phyloP scores from a whole-genome alignment of 2,329 filamentous ascomycete species.

The Botrytis medusae region DNA sequence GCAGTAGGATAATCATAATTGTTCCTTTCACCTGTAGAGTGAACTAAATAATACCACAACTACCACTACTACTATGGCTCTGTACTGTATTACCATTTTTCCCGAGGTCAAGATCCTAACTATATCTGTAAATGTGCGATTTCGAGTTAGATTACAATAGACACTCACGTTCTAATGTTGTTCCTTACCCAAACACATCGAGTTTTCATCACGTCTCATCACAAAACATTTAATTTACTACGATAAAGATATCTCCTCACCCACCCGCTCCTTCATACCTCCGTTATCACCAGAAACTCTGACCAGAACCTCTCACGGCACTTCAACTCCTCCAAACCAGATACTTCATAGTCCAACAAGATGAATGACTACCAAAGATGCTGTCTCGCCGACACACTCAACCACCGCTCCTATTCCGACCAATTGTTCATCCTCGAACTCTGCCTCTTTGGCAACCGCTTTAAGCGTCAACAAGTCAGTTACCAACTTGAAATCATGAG shows the following conservation, averaged over 20 bases:
- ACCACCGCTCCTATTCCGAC: not conserved
- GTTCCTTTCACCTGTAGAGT: not conserved
- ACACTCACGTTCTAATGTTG: not conserved
- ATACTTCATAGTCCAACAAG: not conserved
- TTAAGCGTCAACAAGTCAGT: not conserved
- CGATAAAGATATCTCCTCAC: not conserved
- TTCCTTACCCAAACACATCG: not conserved
- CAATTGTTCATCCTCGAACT: not conserved
- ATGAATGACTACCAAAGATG: not conserved
- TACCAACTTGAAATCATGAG: not conserved
- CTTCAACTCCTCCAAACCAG: not conserved
- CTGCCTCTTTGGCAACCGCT: not conserved
- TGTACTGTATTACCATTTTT: not conserved
- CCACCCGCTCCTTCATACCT: not conserved
- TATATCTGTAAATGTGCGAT: not conserved
- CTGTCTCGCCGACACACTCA: not conserved
- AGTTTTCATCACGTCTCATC: not conserved
- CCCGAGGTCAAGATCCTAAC: not conserved
- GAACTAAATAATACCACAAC: not conserved
- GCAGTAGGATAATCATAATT: not conserved
- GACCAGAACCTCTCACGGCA: not conserved
- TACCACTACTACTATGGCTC: not conserved
- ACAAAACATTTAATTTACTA: not conserved
- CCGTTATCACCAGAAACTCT: not conserved
- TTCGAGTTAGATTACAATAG: not conserved